Percentiles rank a stretch among this genome's conserved stretches.
Conservation (phyloP, 345 rosid species). For the Eucalyptus tenuipes region DNA sequence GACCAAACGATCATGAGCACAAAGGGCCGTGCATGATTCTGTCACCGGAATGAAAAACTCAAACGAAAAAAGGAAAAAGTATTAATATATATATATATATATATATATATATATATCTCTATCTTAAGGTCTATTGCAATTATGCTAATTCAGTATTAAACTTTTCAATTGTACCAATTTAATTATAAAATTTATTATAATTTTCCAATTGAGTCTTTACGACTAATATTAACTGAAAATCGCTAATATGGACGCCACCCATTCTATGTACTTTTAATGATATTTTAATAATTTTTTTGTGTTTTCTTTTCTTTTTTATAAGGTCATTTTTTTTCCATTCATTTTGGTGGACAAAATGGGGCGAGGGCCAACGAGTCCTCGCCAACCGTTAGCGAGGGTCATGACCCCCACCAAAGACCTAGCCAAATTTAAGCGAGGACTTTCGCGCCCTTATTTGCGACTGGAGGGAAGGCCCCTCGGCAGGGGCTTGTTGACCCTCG, state of each 20-base stretch:
- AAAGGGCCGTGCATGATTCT: not conserved
- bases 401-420: no score
- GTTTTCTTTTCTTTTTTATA: not conserved
- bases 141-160: rapidly evolving
- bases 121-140: no score
- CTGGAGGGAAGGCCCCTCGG: no score
- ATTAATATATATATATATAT: no score
- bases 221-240: rapidly evolving
- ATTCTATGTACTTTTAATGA: no score
- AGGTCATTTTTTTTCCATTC: not conserved
- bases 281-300: no score
- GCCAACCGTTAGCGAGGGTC: rapidly evolving
- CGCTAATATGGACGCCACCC: rapidly evolving
- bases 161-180: rapidly evolving
- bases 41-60: not conserved
- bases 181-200: rapidly evolving
- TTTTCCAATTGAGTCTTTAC: rapidly evolving
- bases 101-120: no score
- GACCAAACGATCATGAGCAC: not conserved
- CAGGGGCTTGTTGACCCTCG: rapidly evolving
- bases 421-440: no score
- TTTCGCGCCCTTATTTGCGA: rapidly evolving
- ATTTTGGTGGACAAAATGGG: not conserved
- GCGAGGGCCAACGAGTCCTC: rapidly evolving
- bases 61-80: not conserved